Conservation (phyloP, 148 eudicot species). For the Diospyros lotus region DNA sequence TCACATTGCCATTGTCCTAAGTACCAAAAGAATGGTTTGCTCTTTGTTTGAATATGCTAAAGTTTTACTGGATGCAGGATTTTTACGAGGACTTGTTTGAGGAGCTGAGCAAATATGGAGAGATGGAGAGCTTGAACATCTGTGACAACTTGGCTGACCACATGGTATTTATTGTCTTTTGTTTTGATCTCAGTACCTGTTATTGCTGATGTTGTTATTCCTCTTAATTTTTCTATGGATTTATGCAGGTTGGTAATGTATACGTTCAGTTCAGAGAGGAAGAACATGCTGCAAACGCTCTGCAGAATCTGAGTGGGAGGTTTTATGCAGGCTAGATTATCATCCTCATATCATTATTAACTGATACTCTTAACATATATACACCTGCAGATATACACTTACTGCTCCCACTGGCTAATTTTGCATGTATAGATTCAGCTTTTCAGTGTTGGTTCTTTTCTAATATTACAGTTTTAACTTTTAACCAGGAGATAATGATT, state of each 20-base stretch:
- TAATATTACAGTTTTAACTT: too few relatives aligned
- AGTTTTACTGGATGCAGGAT: constrained; percentile 44
- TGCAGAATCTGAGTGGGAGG: constrained; percentile 75
- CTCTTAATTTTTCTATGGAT: background rate
- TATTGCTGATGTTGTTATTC: background rate
- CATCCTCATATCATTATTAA: background rate
- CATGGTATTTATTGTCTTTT: constrained; percentile 46
- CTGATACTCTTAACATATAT: background rate
- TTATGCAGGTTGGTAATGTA: constrained; percentile 82
- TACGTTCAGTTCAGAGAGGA: constrained; percentile 93
- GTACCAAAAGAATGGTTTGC: background rate
- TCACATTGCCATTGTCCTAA: background rate
- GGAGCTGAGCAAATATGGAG: constrained; percentile 91
- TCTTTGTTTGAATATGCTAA: background rate
- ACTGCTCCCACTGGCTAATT: background rate
- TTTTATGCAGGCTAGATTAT: constrained; percentile 68
- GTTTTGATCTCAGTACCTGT: background rate
- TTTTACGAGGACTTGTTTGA: constrained; percentile 90
- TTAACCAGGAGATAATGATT: too few relatives aligned
- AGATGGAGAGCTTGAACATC: constrained; percentile 77
- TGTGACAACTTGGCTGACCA: constrained; percentile 97
- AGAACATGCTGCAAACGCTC: constrained; percentile 85
- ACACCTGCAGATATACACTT: background rate
- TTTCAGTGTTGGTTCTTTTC: too few relatives aligned
- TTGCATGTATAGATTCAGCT: background rate